Conservation (phyloP, 495 filamentous ascomycete genomes). For the Neurospora sp. region DNA sequence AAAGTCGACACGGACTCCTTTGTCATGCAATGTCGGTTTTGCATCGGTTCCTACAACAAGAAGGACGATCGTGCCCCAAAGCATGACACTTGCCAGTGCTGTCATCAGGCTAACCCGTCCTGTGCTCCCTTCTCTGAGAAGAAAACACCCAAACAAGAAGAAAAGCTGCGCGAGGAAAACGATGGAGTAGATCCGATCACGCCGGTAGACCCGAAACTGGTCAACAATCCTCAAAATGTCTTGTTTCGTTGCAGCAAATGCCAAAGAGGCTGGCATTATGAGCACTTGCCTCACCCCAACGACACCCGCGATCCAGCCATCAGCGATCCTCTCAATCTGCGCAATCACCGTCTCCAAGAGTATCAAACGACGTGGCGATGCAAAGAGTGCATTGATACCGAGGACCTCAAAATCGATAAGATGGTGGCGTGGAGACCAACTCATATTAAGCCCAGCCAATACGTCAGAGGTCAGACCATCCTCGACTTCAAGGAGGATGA, state of each 20-base stretch:
- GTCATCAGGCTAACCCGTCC: conserved; percentile 48
- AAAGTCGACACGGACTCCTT: conserved; percentile 70
- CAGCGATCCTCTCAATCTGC: conserved; percentile 29
- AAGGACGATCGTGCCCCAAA: conserved; percentile 62
- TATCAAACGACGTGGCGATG: conserved; percentile 66
- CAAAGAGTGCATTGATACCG: conserved; percentile 51
- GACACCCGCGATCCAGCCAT: conserved; percentile 23
- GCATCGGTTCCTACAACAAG: conserved; percentile 52
- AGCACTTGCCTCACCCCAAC: conserved; percentile 55
- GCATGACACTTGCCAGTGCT: conserved; percentile 58
- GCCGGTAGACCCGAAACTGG: conserved; percentile 43
- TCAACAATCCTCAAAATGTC: conserved; percentile 68
- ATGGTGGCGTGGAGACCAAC: conserved; percentile 81
- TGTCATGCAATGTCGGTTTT: conserved; percentile 83
- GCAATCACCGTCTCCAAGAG: conserved; percentile 34
- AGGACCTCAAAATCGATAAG: conserved; percentile 49
- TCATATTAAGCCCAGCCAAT: conserved; percentile 32
- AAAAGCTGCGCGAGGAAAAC: conserved; percentile 67
- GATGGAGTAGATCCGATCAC: conserved; percentile 67
- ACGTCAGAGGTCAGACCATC: conserved; percentile 34
- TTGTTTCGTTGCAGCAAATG: conserved; percentile 76
- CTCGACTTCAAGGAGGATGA: conserved; percentile 51
- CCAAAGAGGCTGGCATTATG: conserved; percentile 69
- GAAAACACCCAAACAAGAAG: conserved; percentile 68
- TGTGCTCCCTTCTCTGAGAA: conserved; percentile 58